phyloP scores from a whole-genome alignment of 768 basidiomycete genomes.

The Phlebiopsis flavidoalba region DNA sequence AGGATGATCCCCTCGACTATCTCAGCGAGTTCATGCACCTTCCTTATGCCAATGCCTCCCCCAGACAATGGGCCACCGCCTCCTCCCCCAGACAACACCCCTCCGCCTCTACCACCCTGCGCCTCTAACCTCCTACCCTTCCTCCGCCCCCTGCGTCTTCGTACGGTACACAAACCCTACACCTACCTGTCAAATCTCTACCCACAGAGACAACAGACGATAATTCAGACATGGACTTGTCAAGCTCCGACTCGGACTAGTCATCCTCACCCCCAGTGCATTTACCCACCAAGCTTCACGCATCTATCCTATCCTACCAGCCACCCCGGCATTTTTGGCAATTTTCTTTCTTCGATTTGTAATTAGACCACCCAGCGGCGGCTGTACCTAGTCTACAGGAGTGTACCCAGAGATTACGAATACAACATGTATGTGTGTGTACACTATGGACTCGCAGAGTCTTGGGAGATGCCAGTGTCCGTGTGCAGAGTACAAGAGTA shows the following conservation, averaged over 20 bases:
- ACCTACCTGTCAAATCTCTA: constrained; percentile 6
- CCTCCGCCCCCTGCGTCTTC: constrained; percentile 14
- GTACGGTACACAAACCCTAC: background rate
- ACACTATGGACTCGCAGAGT: background rate
- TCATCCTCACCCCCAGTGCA: background rate
- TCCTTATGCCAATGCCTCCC: background rate
- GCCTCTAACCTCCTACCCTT: constrained; percentile 21
- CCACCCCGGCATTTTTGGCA: background rate
- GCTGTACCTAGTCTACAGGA: background rate
- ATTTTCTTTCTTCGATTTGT: background rate
- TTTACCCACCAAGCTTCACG: background rate
- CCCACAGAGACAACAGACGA: constrained; percentile 3
- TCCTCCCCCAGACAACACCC: constrained; percentile 2
- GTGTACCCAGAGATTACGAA: background rate
- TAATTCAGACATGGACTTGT: constrained; percentile 31
- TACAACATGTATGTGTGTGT: background rate
- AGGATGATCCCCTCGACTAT: constrained; percentile 36
- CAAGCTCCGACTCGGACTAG: constrained; percentile 25
- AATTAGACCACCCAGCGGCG: background rate
- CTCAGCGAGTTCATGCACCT: background rate
- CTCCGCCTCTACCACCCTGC: constrained; percentile 21
- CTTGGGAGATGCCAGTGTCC: background rate
- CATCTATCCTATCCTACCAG: background rate
- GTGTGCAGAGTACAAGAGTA: background rate
- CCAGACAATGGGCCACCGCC: background rate